Conservation (phyloP, 2,329 filamentous ascomycete species). For the Epichloe coenophiala region DNA sequence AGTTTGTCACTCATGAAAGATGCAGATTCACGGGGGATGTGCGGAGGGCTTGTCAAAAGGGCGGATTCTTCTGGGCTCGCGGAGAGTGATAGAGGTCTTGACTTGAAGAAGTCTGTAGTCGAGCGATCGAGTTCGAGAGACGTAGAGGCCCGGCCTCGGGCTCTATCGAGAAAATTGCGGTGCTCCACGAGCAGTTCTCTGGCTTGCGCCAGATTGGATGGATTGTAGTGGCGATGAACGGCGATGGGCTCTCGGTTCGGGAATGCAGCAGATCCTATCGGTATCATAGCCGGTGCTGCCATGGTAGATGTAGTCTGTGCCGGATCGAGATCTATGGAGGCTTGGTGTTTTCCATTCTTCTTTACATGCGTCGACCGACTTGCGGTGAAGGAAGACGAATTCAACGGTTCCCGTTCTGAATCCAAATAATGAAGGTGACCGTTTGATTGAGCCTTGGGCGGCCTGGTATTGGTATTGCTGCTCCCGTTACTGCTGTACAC, state of each 20-base stretch:
- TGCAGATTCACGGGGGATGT: slow-evolving; percentile 6
- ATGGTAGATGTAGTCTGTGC: slow-evolving; percentile 11
- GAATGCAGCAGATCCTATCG: slow-evolving; percentile 17
- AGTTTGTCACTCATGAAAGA: slow-evolving; percentile 6
- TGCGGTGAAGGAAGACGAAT: neutral
- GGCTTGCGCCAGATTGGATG: slow-evolving; percentile 19
- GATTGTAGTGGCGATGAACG: slow-evolving; percentile 20
- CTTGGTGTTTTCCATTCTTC: slow-evolving; percentile 6
- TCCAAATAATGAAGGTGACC: neutral
- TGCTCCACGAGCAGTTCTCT: slow-evolving; percentile 24
- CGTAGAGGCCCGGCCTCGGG: slow-evolving; percentile 16
- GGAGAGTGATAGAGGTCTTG: slow-evolving; percentile 13
- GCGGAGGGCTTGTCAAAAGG: slow-evolving; percentile 10
- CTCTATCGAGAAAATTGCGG: slow-evolving; percentile 18
- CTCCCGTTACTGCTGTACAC: neutral
- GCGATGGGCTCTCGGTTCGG: slow-evolving; percentile 16
- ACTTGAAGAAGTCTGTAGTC: slow-evolving; percentile 12
- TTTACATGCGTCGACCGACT: neutral
- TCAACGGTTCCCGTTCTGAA: neutral
- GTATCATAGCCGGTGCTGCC: slow-evolving; percentile 19
- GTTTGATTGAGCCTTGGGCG: neutral
- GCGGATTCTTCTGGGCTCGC: slow-evolving; percentile 16
- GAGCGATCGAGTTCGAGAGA: slow-evolving; percentile 22
- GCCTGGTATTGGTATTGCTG: neutral
- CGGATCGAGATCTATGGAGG: slow-evolving; percentile 2